Evolutionary conservation across 2,329 filamentous ascomycete genomes (phyloP).

Genomic region (Lachnellula arida): DNA sequence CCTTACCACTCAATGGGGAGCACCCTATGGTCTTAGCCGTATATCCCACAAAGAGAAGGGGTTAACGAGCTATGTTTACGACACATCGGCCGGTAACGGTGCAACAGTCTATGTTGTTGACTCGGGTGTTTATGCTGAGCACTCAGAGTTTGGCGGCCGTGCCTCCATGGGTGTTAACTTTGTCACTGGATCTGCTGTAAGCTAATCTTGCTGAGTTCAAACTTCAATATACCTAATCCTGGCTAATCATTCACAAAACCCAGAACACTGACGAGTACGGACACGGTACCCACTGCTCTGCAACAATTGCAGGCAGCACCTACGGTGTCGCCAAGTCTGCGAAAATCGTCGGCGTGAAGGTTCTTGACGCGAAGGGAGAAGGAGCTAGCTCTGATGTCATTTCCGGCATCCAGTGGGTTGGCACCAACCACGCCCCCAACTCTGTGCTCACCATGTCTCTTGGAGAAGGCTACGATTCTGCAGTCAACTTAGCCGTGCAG

Average conservation of each 20-base stretch:
- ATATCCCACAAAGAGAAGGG: conserved; percentile 28
- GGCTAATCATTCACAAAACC: background rate
- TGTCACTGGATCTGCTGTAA: conserved; percentile 24
- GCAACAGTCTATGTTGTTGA: conserved; percentile 35
- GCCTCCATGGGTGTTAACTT: conserved; percentile 33
- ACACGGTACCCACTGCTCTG: conserved; percentile 41
- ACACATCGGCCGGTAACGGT: conserved; percentile 30
- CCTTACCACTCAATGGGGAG: conserved; percentile 23
- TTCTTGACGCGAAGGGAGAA: conserved; percentile 30
- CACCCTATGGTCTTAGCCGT: conserved; percentile 32
- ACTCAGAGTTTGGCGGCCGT: conserved; percentile 34
- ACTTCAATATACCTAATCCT: background rate
- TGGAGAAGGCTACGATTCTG: conserved; percentile 40
- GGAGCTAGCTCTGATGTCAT: conserved; percentile 35
- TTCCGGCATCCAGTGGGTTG: conserved; percentile 36
- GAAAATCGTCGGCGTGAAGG: conserved; percentile 37
- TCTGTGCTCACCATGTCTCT: conserved; percentile 54
- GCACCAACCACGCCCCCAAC: conserved; percentile 27
- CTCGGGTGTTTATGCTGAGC: conserved; percentile 33
- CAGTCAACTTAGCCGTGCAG: conserved; percentile 43
- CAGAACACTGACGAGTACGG: conserved; percentile 35
- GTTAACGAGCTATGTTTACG: conserved; percentile 31
- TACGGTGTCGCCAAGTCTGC: conserved; percentile 39
- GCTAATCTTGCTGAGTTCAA: background rate
- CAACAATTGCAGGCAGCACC: conserved; percentile 35